Percentiles rank a stretch among this genome's conserved stretches.
These are phyloP conservation scores for Verticillium longisporum DNA, from an alignment of 2,329 filamentous ascomycete genomes.

Conservation along the genomic window DNA sequence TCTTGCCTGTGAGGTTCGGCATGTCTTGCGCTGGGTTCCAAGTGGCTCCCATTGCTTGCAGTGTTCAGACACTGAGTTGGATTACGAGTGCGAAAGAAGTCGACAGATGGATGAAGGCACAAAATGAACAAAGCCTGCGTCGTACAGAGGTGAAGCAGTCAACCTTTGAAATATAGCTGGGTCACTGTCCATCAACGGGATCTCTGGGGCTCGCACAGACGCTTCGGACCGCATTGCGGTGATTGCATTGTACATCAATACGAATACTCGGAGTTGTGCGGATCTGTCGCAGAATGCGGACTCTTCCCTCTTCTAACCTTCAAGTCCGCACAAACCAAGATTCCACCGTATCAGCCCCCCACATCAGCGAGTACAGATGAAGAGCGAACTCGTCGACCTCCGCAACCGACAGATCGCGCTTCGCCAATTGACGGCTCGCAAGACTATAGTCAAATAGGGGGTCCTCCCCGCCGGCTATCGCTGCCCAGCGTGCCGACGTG, in stretches of 20 bases:
- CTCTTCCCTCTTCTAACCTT: background rate
- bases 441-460: conserved; percentile 6
- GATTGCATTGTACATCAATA: background rate
- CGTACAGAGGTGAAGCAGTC: background rate
- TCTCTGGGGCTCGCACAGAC: too few relatives aligned
- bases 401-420: conserved; percentile 4
- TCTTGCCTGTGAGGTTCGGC: conserved; percentile 13
- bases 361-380: conserved; percentile 6
- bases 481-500: conserved; percentile 8
- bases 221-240: background rate
- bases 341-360: conserved; percentile 10
- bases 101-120: too few relatives aligned
- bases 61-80: too few relatives aligned
- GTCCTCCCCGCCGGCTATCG: background rate
- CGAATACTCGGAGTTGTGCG: background rate
- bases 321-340: conserved; percentile 6
- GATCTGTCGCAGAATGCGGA: background rate
- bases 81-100: background rate
- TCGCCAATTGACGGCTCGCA: background rate
- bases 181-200: too few relatives aligned
- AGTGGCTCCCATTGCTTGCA: background rate
- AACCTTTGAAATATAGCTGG: background rate
- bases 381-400: conserved; percentile 8
- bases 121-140: background rate
- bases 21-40: conserved; percentile 5